These are phyloP conservation scores for Apiotrichum siamense DNA, from an alignment of 1,284 basidiomycete genomes.

Conservation along the genomic window DNA sequence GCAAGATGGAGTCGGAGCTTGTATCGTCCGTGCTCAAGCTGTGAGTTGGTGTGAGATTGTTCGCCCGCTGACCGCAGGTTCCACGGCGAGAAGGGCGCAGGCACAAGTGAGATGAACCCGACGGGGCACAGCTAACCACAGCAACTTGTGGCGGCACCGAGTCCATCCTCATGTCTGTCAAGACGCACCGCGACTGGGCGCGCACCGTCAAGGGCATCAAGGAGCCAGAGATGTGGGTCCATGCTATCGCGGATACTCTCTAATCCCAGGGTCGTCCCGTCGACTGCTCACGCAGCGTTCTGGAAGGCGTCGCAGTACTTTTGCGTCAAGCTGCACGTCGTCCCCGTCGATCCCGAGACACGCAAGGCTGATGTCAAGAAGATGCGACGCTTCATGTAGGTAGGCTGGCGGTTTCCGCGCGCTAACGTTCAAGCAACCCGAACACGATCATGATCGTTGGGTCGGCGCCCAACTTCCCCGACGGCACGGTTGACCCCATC, in stretches of 20 bases:
- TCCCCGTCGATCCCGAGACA: constrained; percentile 76
- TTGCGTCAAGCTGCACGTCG: constrained; percentile 81
- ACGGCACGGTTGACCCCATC: constrained; percentile 82
- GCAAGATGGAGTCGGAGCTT: constrained; percentile 97
- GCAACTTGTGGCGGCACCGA: constrained; percentile 93
- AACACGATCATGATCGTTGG: constrained; percentile 67
- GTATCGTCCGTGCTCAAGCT: constrained; percentile 87
- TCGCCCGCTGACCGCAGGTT: constrained; percentile 50
- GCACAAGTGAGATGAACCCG: constrained; percentile 54
- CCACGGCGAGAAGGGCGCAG: constrained; percentile 76
- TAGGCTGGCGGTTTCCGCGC: constrained; percentile 12
- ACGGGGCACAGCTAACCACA: constrained; percentile 6
- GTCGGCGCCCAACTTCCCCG: constrained; percentile 86
- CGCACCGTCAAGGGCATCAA: constrained; percentile 75
- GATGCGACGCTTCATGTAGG: constrained; percentile 79
- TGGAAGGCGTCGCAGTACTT: constrained; percentile 89
- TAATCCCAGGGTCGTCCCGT: constrained; percentile 61
- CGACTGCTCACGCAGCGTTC: constrained; percentile 89
- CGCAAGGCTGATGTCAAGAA: constrained; percentile 72
- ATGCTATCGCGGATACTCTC: background rate
- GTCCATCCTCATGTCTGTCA: constrained; percentile 77
- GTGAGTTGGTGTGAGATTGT: constrained; percentile 29
- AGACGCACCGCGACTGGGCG: constrained; percentile 93
- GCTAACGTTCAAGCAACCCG: constrained; percentile 32
- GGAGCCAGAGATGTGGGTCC: constrained; percentile 79